phyloP scores from a whole-genome alignment of 495 filamentous ascomycete species.

The Glarea lozoyensis region DNA sequence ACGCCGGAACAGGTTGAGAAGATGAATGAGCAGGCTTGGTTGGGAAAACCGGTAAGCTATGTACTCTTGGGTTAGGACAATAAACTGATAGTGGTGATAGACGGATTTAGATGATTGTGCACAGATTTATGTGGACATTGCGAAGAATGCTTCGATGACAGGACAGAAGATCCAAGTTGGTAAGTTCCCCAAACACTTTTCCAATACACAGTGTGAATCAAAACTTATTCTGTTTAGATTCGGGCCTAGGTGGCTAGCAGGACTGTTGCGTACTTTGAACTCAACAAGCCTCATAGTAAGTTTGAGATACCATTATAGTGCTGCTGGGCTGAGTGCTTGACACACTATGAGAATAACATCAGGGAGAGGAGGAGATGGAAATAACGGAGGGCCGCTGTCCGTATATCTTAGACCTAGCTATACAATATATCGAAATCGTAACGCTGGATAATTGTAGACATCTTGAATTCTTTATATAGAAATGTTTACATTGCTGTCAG shows the following conservation, averaged over 20 bases:
- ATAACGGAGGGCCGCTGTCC: no score
- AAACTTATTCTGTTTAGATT: neutral
- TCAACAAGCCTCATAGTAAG: no score
- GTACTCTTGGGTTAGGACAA: neutral
- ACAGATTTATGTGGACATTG: constrained; percentile 39
- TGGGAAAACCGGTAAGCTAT: constrained; percentile 35
- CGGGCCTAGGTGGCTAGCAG: neutral
- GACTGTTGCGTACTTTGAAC: no score
- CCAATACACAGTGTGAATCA: neutral
- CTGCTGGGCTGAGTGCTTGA: no score
- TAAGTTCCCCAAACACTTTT: constrained; percentile 18
- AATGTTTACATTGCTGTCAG: no score
- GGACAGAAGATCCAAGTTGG: constrained; percentile 45
- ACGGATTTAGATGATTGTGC: constrained; percentile 49
- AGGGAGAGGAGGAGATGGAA: no score
- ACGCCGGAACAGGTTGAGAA: constrained; percentile 30
- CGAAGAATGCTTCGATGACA: constrained; percentile 50
- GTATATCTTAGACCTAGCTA: no score
- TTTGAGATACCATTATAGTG: no score
- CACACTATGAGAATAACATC: no score
- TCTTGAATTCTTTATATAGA: no score
- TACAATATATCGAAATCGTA: no score
- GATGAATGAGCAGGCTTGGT: constrained; percentile 27
- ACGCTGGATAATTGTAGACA: no score
- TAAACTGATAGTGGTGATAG: constrained; percentile 19